A percentile compares a stretch with the other conserved stretches of the same genome.
These are phyloP conservation scores for Cercospora zeina DNA, from an alignment of 2,329 filamentous ascomycete species.

Conservation along the genomic window DNA sequence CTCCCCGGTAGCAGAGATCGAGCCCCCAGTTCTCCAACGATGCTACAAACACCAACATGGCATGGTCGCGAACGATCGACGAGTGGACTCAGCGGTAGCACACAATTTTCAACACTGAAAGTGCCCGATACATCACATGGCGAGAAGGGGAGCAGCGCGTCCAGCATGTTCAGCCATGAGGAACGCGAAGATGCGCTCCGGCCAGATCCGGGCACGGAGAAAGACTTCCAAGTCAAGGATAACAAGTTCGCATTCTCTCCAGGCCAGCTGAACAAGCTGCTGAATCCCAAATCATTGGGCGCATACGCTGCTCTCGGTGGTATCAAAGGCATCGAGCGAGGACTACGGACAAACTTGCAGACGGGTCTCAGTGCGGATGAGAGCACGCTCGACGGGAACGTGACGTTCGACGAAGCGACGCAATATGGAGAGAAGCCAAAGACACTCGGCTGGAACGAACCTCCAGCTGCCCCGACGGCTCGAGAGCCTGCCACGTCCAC, in stretches of 20 bases:
- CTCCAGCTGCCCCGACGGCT: slow-evolving; percentile 29
- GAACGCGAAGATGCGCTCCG: slow-evolving; percentile 61
- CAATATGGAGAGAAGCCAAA: slow-evolving; percentile 26
- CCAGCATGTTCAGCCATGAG: slow-evolving; percentile 27
- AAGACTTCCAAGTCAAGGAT: slow-evolving; percentile 70
- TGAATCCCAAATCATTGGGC: slow-evolving; percentile 74
- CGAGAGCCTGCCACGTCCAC: slow-evolving; percentile 24
- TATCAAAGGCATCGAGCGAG: slow-evolving; percentile 71
- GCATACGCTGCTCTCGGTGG: slow-evolving; percentile 77
- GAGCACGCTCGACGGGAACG: slow-evolving; percentile 58
- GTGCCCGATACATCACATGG: slow-evolving; percentile 25
- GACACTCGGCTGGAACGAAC: slow-evolving; percentile 35
- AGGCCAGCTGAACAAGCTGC: slow-evolving; percentile 76
- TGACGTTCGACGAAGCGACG: slow-evolving; percentile 66
- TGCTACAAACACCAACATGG: slow-evolving; percentile 23
- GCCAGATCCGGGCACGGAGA: slow-evolving; percentile 73
- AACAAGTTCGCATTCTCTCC: slow-evolving; percentile 84
- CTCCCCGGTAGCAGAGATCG: slow-evolving; percentile 15
- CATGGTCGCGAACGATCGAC: slow-evolving; percentile 27
- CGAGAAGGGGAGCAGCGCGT: slow-evolving; percentile 26
- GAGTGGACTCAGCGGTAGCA: slow-evolving; percentile 26
- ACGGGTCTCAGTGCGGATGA: slow-evolving; percentile 72
- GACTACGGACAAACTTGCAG: slow-evolving; percentile 64
- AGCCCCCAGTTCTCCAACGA: slow-evolving; percentile 22
- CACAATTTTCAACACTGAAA: slow-evolving; percentile 27